phyloP scores from a whole-genome alignment of 164 flowering plant genomes.

The Magnolia kwangsiensis region DNA sequence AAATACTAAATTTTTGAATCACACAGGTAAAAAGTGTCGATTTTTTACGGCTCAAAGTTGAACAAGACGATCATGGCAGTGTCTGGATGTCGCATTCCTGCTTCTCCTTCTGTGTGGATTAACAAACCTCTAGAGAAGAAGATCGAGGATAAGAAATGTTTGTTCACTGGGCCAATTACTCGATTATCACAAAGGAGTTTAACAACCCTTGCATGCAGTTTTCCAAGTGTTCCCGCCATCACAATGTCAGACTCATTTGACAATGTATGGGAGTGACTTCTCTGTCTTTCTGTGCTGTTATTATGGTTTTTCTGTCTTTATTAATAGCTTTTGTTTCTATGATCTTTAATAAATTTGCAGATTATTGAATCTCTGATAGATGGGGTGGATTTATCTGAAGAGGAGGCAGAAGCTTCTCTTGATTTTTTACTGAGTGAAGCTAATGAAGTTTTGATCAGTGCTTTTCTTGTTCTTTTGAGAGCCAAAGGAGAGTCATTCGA shows the following conservation, averaged over 20 bases:
- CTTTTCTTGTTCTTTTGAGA: conserved; percentile 83
- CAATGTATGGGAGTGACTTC: conserved; percentile 12
- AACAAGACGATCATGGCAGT: conserved; percentile 7
- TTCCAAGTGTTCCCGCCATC: neutral
- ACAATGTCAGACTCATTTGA: conserved; percentile 9
- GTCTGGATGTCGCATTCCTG: conserved; percentile 1
- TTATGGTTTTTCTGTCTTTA: neutral
- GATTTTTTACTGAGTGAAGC: conserved; percentile 63
- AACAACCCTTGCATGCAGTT: neutral
- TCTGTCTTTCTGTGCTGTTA: neutral
- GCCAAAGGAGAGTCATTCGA: conserved; percentile 95
- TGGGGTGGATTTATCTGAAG: conserved; percentile 68
- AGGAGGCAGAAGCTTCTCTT: conserved; percentile 74
- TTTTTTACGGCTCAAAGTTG: neutral
- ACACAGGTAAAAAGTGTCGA: neutral
- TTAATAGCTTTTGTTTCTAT: neutral
- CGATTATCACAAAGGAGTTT: neutral
- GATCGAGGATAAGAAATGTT: conserved; percentile 9
- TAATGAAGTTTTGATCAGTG: conserved; percentile 75
- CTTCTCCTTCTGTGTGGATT: conserved; percentile 8
- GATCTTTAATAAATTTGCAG: conserved; percentile 29
- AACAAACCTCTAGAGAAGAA: neutral
- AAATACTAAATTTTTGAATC: neutral
- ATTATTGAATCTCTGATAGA: conserved; percentile 68
- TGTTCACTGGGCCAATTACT: neutral